Base-by-base conservation (phyloP, 306 rosid species). In the Senna tora region DNA sequence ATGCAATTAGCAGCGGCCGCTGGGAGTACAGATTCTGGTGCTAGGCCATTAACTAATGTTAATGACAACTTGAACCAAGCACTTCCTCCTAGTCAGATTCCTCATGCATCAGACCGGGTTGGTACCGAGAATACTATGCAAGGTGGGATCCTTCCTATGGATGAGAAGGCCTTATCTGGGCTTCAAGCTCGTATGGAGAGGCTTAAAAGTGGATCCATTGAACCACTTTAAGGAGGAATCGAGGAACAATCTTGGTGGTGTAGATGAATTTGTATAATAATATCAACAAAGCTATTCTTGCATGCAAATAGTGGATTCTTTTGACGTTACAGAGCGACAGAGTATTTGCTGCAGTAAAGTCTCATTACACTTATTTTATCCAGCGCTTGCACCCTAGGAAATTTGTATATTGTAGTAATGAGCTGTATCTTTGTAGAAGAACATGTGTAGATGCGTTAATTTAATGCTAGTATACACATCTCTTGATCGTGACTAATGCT, bases 151-250 rank as follows among this genome's bases (percentile, higher is more conserved):
- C 96, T 85, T 78, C 99, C 99, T 9, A 85, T 92, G 90, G 99
- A 92, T 68, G 97, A 92, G 86, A 95, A 79, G 75, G 97, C 97
- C 5, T 80, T 95, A 72, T 95, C 96, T 17, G 97, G 99, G 49
- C 99, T 95, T 79, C 99, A 95, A 75, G 99, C 99, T 1, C 88
- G 99, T 53, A 95, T 95, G 99, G 99, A 95, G 84, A 92, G 99
- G 77, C 87, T 95, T 36, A 95, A 95, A 84, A 91, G 97, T 77
- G 99, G 97, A 49, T 72, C 96, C 53, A 82, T 89, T 19, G 99
- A 95, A 41, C 87, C 94, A 5, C 73, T 87, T 61, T 91, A 69
- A 77, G 9, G 34, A 12, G 53, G 17, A 45, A 36, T 51, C 11
- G 14, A 22, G 69, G 11, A 10, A 45, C 41, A 53, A 74, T 67